Conservation (phyloP, 352 stramenopile genomes). For the Pythium apleroticum region DNA sequence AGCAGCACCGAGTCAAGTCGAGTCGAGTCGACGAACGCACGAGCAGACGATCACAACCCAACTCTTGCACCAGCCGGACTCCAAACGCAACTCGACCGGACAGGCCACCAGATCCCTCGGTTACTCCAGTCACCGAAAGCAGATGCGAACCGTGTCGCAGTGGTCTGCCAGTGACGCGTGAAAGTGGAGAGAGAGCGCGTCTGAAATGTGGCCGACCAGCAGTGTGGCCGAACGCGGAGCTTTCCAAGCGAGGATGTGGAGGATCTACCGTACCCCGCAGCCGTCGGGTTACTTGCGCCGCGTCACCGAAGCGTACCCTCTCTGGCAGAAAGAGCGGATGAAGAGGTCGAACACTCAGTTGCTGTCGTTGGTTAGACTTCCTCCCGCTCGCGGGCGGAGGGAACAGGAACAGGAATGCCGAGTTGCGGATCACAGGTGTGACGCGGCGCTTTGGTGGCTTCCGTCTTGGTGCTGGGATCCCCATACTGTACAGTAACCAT, state of each 20-base stretch:
- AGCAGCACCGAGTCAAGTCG: neutral
- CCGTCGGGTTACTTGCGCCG: neutral
- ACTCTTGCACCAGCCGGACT: neutral
- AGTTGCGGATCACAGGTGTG: neutral
- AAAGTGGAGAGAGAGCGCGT: neutral
- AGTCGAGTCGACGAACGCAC: neutral
- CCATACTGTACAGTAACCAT: neutral
- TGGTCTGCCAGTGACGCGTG: neutral
- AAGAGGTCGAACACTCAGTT: neutral
- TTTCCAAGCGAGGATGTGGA: neutral
- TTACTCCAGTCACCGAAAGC: conserved; percentile 7
- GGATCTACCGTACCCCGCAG: neutral
- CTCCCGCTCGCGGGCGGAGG: neutral
- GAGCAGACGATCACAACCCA: neutral
- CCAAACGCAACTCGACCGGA: neutral
- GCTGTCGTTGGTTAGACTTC: neutral
- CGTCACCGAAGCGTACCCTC: neutral
- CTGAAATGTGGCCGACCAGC: neutral
- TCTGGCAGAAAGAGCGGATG: neutral
- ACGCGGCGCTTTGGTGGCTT: neutral
- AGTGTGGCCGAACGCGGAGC: neutral
- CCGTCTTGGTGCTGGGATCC: neutral
- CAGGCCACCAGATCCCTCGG: neutral
- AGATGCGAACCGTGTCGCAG: conserved; percentile 16
- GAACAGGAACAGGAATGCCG: neutral